Percentiles rank a stretch among this genome's conserved stretches.
phyloP scores from a whole-genome alignment of 2,329 filamentous ascomycete species.

The Lachnellula subtilissima region DNA sequence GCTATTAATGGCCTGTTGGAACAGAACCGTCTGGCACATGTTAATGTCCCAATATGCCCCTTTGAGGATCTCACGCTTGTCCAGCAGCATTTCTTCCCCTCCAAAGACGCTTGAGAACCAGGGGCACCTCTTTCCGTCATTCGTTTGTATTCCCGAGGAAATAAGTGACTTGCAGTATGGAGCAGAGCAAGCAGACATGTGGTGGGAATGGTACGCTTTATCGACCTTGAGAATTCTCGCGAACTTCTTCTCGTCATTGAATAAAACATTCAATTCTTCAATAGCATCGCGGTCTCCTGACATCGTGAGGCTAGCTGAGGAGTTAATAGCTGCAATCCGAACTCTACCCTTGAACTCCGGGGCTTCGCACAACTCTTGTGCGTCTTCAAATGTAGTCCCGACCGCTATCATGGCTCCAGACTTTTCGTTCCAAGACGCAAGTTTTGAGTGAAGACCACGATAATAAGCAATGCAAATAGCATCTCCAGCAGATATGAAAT shows the following conservation, averaged over 20 bases:
- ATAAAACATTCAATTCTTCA: background rate
- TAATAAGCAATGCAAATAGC: conserved; percentile 24
- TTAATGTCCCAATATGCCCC: conserved; percentile 34
- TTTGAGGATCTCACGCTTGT: conserved; percentile 27
- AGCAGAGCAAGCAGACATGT: conserved; percentile 19
- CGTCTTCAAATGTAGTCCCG: conserved; percentile 5
- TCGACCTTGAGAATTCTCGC: conserved; percentile 18
- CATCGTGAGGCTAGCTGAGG: conserved; percentile 18
- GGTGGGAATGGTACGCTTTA: conserved; percentile 22
- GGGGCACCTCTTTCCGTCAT: conserved; percentile 1
- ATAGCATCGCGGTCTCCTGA: conserved; percentile 23
- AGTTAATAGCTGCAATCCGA: conserved; percentile 26
- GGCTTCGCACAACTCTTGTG: background rate
- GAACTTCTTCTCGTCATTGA: conserved; percentile 15
- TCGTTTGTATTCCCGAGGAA: conserved; percentile 6
- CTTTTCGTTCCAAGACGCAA: conserved; percentile 13
- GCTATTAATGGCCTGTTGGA: conserved; percentile 29
- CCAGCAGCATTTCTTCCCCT: background rate
- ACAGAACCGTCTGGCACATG: conserved; percentile 24
- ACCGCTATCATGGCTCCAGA: conserved; percentile 10
- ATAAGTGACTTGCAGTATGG: conserved; percentile 12
- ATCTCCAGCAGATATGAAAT: conserved; percentile 26
- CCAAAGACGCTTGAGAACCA: conserved; percentile 17
- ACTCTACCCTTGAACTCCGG: conserved; percentile 2
- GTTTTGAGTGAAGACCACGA: conserved; percentile 4